Base-by-base conservation (phyloP, 2,329 filamentous ascomycete species). In the Peltaster fructicola region DNA sequence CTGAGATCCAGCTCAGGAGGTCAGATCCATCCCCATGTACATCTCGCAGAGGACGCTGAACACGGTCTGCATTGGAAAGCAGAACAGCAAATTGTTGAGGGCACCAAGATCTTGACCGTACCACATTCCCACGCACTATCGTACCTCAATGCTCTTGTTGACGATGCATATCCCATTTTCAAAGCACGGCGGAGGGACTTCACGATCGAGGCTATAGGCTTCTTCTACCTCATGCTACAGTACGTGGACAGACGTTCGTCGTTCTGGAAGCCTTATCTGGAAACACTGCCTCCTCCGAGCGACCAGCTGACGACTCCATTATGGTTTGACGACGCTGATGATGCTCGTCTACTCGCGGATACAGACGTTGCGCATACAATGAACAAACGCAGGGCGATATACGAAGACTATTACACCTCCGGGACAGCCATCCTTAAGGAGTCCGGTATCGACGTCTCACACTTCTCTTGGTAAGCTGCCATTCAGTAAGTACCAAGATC, bases 401-500 rank as follows among this genome's bases (percentile, higher is more conserved):
- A 56, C 41, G 41, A 43, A 20, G 30, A 38, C 11, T 48, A 56
- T 22, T 54, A 51, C 39, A 25, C 39, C 6, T 26, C 34, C 14
- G 53, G 49, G 2, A 25, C 50, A 5, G 22, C 37, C 2, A 31
- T 45, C n/a, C 33, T 56, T 8, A 22, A 36, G 15, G 29, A 34
- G 9, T 37, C 37, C 7, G 43, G 45, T 4, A 33, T 44, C 13
- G 39, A 51, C 14, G 36, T 40, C n/a, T 32, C 36, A 30, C 36
- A 40, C 25, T 56, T 52, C 33, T 53, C 51, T 10, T 57, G 54
- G 53, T 56, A 43, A 47, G 47, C 50, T 12, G 11, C 17, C 18
- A 11, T 18, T 20, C 19, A 15, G 14, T 14, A 38, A 37, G 43
- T 45, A 45, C 35, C 43, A 41, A 18, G 9, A 20, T 30, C 12